phyloP scores from a whole-genome alignment of 345 rosid genomes.

The Linum trigynum region DNA sequence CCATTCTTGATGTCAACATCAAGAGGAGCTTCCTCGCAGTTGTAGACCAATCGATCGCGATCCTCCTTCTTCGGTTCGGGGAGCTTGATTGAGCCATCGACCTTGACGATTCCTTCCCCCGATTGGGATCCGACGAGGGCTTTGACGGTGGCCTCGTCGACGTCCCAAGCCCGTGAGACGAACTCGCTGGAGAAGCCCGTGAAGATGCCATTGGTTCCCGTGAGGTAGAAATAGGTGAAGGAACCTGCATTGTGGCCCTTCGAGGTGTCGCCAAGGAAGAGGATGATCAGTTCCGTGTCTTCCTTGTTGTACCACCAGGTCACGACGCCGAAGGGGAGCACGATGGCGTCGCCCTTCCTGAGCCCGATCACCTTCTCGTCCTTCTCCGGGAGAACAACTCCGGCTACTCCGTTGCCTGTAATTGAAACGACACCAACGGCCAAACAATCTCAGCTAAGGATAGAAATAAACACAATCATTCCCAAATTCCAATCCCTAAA shows the following conservation, averaged over 20 bases:
- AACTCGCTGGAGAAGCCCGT: slow-evolving; percentile 23
- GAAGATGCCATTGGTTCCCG: slow-evolving; percentile 16
- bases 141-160: slow-evolving; percentile 7
- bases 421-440: too few species aligned
- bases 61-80: neutral
- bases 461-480: too few species aligned
- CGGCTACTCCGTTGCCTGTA: slow-evolving; percentile 21
- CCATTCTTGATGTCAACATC: slow-evolving; percentile 12
- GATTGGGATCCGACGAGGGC: slow-evolving; percentile 18
- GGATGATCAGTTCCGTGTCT: slow-evolving; percentile 8
- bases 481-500: too few species aligned
- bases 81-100: slow-evolving; percentile 12
- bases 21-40: slow-evolving; percentile 6
- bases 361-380: slow-evolving; percentile 15
- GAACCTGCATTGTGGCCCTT: slow-evolving; percentile 18
- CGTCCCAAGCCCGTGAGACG: slow-evolving; percentile 9
- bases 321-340: slow-evolving; percentile 15
- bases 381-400: slow-evolving; percentile 16
- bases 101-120: slow-evolving; percentile 12
- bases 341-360: slow-evolving; percentile 21
- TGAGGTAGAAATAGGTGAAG: slow-evolving; percentile 22
- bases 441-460: too few species aligned
- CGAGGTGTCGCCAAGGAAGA: slow-evolving; percentile 27
- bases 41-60: slow-evolving; percentile 5
- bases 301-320: slow-evolving; percentile 34